phyloP scores from a whole-genome alignment of 139 green algal genomes.

The Dunaliella primolecta region DNA sequence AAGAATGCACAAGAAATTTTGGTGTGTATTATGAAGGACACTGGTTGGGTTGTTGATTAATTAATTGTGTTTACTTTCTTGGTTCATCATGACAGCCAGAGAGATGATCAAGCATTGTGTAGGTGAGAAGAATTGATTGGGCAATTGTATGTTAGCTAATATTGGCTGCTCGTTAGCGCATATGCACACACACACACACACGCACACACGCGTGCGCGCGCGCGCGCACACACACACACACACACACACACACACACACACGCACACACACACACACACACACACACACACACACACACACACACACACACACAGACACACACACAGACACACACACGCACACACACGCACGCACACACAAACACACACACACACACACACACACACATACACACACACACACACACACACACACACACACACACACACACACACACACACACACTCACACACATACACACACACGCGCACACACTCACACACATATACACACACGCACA shows the following conservation, averaged over 20 bases:
- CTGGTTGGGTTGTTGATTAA: background rate
- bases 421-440: slow-evolving; percentile 6
- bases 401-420: too few relatives aligned
- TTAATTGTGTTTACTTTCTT: background rate
- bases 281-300: background rate
- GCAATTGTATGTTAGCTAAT: background rate
- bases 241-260: background rate
- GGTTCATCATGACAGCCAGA: background rate
- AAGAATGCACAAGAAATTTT: background rate
- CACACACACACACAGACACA: background rate
- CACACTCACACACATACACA: slow-evolving; percentile 1
- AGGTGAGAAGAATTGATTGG: background rate
- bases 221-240: too few relatives aligned
- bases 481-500: background rate
- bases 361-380: too few relatives aligned
- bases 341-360: too few relatives aligned
- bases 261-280: background rate
- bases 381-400: too few relatives aligned
- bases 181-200: background rate
- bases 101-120: background rate
- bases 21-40: background rate
- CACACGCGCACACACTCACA: too few relatives aligned
- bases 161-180: background rate
- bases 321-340: too few relatives aligned
- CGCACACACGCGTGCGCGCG: too few relatives aligned